Evolutionary conservation across 2,329 filamentous ascomycete species (phyloP), one percentile per base, ranked within the genome.

Genomic region (Tolypocladium cylindrosporum): DNA sequence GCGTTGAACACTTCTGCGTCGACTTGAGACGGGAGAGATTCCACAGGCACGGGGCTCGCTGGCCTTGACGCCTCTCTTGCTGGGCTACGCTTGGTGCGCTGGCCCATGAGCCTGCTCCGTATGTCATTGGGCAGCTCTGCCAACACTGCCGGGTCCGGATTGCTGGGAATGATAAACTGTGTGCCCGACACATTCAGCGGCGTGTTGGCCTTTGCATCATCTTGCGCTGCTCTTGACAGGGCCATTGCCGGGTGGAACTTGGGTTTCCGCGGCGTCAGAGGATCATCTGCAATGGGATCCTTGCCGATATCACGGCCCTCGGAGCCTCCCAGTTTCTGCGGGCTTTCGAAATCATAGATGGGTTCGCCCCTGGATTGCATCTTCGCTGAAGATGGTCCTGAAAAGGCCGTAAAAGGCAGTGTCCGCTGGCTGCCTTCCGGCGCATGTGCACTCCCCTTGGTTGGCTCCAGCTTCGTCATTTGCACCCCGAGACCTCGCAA

Each of bases 401-500:
- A 69, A 53, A 81, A 80, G 9, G 76, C 68, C 57, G 84, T 86
- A 74, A 97, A 97, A 41, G 81, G 84, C 24, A 97, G 77, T 54
- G 83, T 87, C 62, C 82, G 87, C 70, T 97, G 93, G 66, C 91
- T 96, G 60, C 89, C 84, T 56, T 91, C 86, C 1, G 79, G 71
- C 1, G 75, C 81, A n/a, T 80, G 75, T 1, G 72, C 66, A 2
- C 78, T 75, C 19, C 74, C 67, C 66, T 90, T 96, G 65, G 94
- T 75, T 0, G 88, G 85, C 65, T 97, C 91, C 4, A 99, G 79
- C 70, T 91, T 97, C 16, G 91, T 94, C 85, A 97, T 89, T 69
- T 97, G 93, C 1, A 97, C 83, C 0, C 94, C 94, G 11, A 99
- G 78, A 0, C 94, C 94, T 66, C 94, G 84, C n/a, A 99, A 79